phyloP scores from a whole-genome alignment of 148 eudicot species.

The Rheum nobile region DNA sequence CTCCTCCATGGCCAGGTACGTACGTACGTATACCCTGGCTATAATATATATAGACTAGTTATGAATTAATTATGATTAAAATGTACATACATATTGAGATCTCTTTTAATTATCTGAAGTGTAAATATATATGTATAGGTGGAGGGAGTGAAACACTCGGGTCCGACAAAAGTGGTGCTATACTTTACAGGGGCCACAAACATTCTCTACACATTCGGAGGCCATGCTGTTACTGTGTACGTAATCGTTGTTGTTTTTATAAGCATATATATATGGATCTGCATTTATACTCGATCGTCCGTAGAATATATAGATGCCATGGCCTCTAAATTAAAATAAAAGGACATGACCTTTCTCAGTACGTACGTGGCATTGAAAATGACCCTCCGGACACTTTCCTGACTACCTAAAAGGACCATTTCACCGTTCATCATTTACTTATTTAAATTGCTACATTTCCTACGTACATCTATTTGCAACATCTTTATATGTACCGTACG shows the following conservation, averaged over 20 bases:
- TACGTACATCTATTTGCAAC: no score
- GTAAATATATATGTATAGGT: no score
- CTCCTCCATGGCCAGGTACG: conserved; percentile 12
- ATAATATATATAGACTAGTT: no score
- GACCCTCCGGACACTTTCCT: conserved; percentile 1
- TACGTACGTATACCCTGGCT: no score
- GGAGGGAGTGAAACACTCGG: conserved; percentile 13
- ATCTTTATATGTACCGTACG: no score
- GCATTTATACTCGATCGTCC: no score
- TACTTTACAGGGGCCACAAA: conserved; percentile 16
- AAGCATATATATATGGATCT: no score
- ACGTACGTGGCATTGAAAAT: neutral
- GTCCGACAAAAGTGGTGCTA: conserved; percentile 9
- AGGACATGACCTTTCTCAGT: neutral
- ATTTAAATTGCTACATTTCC: neutral
- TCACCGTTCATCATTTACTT: neutral
- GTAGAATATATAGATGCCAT: no score
- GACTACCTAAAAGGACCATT: neutral
- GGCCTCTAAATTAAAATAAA: no score
- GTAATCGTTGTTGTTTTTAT: neutral
- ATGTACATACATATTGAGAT: no score
- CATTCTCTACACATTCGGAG: conserved; percentile 14
- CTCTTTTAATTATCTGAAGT: no score
- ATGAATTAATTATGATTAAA: no score
- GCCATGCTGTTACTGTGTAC: conserved; percentile 13